Percentiles rank a stretch among this genome's conserved stretches.
Evolutionary conservation across 1,284 basidiomycete species (phyloP).

Genomic region (Mycena sp.): DNA sequence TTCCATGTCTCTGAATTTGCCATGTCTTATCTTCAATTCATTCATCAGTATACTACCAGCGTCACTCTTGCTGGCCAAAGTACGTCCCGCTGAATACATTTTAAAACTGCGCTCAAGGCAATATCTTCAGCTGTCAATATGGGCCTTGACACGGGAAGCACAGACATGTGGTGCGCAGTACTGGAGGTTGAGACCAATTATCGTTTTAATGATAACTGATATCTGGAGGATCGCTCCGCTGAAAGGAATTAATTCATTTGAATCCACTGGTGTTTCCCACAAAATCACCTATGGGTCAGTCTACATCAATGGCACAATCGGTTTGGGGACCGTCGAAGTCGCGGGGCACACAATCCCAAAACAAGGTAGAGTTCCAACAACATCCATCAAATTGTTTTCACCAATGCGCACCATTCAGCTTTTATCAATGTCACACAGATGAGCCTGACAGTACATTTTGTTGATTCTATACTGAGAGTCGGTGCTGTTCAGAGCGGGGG

Average conservation of each 20-base stretch:
- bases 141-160: conserved; percentile 45
- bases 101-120: no score
- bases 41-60: no score
- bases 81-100: no score
- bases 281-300: conserved; percentile 39
- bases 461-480: conserved; percentile 33
- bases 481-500: conserved; percentile 10
- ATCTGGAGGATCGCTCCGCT: conserved; percentile 40
- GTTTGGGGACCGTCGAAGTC: conserved; percentile 39
- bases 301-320: conserved; percentile 42
- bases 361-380: conserved; percentile 30
- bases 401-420: not conserved
- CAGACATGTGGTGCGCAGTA: conserved; percentile 40
- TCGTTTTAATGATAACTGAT: not conserved
- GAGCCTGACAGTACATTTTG: not conserved
- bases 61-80: no score
- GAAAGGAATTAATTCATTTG: conserved; percentile 39
- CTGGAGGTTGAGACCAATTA: not conserved
- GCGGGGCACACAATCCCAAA: conserved; percentile 38
- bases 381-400: not conserved
- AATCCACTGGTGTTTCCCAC: conserved; percentile 39
- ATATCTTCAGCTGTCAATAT: conserved; percentile 31
- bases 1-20: no score
- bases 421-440: conserved; percentile 30
- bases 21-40: no score